These are phyloP conservation scores for Erigeron canadensis DNA, from an alignment of 129 eudicot genomes.

Conservation along the genomic window DNA sequence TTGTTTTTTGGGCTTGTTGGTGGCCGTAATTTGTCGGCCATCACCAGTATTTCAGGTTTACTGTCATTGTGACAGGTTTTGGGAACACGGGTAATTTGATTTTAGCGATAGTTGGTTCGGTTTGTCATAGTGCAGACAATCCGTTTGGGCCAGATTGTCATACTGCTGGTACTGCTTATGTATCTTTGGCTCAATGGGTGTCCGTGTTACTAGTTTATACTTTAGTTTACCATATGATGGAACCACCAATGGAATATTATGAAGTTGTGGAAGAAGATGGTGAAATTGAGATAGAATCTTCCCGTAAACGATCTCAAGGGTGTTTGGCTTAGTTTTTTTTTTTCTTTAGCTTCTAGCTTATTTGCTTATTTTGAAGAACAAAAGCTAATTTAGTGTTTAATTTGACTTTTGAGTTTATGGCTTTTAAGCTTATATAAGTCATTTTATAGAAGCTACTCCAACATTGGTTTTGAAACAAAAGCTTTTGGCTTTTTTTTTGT, in stretches of 20 bases:
- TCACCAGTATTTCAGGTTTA: slow-evolving; percentile 81
- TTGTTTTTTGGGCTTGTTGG: slow-evolving; percentile 58
- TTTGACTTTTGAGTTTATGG: too few species aligned
- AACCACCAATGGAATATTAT: slow-evolving; percentile 77
- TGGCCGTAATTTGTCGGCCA: slow-evolving; percentile 65
- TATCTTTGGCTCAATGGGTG: slow-evolving; percentile 82
- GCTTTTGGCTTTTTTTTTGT: too few species aligned
- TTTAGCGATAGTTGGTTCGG: slow-evolving; percentile 66
- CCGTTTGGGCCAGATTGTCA: slow-evolving; percentile 57
- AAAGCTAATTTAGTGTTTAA: too few species aligned
- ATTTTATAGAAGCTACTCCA: too few species aligned
- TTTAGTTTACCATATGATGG: slow-evolving; percentile 94
- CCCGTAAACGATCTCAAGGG: slow-evolving; percentile 39
- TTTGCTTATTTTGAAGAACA: too few species aligned
- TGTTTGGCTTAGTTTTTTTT: too few species aligned
- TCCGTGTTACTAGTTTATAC: slow-evolving; percentile 74
- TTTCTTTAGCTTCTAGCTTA: too few species aligned
- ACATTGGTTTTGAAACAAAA: too few species aligned
- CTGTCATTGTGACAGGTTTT: slow-evolving; percentile 69
- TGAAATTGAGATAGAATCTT: slow-evolving; percentile 52
- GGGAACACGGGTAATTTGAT: slow-evolving; percentile 89
- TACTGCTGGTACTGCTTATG: slow-evolving; percentile 64
- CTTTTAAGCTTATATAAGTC: too few species aligned
- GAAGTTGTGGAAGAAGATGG: slow-evolving; percentile 52
- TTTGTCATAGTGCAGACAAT: slow-evolving; percentile 54